A percentile compares a stretch with the other conserved stretches of the same genome.
These are phyloP conservation scores for Oryza punctata DNA, from an alignment of 176 grass and related monocot species.

Conservation along the genomic window DNA sequence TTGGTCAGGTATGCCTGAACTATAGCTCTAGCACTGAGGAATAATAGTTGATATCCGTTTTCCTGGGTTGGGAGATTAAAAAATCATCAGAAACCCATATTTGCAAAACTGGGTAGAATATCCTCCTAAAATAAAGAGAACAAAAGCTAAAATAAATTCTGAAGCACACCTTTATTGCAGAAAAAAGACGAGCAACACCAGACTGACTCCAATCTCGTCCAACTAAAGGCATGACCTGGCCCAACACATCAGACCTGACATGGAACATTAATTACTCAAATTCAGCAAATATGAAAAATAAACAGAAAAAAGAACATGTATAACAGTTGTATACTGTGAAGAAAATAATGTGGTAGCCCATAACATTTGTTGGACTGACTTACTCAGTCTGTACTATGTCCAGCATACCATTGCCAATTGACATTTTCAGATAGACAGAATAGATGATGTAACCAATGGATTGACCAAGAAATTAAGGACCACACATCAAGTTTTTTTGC, in stretches of 20 bases:
- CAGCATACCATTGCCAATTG: background rate
- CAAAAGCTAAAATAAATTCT: background rate
- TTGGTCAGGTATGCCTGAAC: slow-evolving; percentile 98
- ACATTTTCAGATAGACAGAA: slow-evolving; percentile 14
- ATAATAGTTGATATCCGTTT: slow-evolving; percentile 98
- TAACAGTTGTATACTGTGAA: slow-evolving; percentile 1
- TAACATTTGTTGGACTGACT: slow-evolving; percentile 16
- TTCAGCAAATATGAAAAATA: slow-evolving; percentile 1
- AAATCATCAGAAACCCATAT: slow-evolving; percentile 4
- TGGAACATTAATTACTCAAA: slow-evolving; percentile 20
- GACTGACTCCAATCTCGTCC: slow-evolving; percentile 98
- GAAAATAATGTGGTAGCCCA: background rate
- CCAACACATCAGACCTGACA: slow-evolving; percentile 92
- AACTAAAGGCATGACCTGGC: slow-evolving; percentile 98
- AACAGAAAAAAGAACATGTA: slow-evolving; percentile 4
- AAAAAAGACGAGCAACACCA: slow-evolving; percentile 96
- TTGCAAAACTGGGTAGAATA: slow-evolving; percentile 23
- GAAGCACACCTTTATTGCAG: slow-evolving; percentile 74
- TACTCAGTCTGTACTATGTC: slow-evolving; percentile 7
- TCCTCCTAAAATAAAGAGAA: background rate
- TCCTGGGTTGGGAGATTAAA: slow-evolving; percentile 64
- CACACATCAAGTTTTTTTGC: background rate
- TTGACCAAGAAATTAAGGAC: slow-evolving; percentile 22
- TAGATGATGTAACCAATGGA: background rate
- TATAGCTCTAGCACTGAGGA: slow-evolving; percentile 98